Conservation (phyloP, 257 asterid genomes). For the Voacanga thouarsii region DNA sequence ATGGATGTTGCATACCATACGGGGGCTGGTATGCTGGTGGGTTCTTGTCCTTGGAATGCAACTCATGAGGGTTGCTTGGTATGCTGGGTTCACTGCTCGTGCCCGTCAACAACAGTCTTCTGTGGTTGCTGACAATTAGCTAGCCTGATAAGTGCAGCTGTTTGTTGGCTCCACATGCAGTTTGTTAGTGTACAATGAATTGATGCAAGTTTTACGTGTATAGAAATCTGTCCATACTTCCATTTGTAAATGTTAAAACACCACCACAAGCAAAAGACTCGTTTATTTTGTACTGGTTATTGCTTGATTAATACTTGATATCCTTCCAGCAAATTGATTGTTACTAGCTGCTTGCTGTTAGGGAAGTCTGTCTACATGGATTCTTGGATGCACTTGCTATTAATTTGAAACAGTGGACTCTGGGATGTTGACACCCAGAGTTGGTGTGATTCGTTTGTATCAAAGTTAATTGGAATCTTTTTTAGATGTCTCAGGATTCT, state of each 20-base stretch:
- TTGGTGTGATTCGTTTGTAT: too few species aligned
- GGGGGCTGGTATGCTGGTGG: conserved; percentile 92
- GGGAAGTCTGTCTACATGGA: background rate
- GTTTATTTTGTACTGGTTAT: background rate
- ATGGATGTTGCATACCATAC: conserved; percentile 67
- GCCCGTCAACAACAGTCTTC: conserved; percentile 31
- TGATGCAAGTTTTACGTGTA: background rate
- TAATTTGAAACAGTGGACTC: background rate
- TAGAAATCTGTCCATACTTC: background rate
- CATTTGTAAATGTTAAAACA: background rate
- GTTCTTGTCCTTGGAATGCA: conserved; percentile 92
- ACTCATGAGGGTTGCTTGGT: conserved; percentile 98
- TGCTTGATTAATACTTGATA: background rate
- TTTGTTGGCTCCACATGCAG: background rate
- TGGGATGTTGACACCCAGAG: background rate
- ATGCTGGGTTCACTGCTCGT: conserved; percentile 70
- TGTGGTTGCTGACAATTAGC: conserved; percentile 15
- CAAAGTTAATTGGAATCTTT: too few species aligned
- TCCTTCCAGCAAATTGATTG: background rate
- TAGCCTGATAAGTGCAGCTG: background rate
- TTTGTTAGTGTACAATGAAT: background rate
- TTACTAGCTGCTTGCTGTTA: background rate
- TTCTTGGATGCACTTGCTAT: background rate
- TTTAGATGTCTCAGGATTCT: background rate
- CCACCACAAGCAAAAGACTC: background rate